Evolutionary conservation across 2,329 filamentous ascomycete genomes (phyloP), one percentile per base, ranked within the genome.

Genomic region (Mycogone perniciosa): DNA sequence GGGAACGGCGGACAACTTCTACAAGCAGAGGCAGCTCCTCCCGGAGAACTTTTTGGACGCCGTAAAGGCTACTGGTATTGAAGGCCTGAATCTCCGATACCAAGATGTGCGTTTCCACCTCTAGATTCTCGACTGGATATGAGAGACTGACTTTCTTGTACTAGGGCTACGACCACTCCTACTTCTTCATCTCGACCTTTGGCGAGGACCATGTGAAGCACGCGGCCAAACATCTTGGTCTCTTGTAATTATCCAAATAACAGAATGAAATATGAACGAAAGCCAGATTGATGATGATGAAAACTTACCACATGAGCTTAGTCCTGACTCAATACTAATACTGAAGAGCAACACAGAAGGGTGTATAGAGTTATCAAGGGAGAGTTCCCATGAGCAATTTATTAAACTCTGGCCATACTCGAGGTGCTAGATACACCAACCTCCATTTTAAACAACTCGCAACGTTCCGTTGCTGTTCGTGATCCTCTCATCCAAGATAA

Each of bases 1-100:
- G 85, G 93, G 93, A 39, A 96, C 90, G 4, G 89, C 82, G 27
- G 93, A 99, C 75, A 89, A 92, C 71, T 99, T 97, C 70, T 97
- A 97, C 75, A 92, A 96, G 75, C 84, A 95, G 68, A 82, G 83
- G 43, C 93, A 99, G 71, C 77, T 99, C 51, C 79, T 97, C 39
- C 93, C 92, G 0, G 93, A 99, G 77, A 97, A 97, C 70, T 83
- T 99, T 48, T 81, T 86, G 58, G 79, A 82, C 62, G 91, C 88
- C 9, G 89, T 85, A 53, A 84, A 88, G 72, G 84, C 86, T 58
- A 80, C 82, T 29, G 89, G 89, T 20, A 77, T 89, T 47, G 72
- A 81, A 53, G 88, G 86, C 7, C 72, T 96, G 56, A 81, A 81
- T 48, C 72, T 97, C 56, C 81, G 92, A 62, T 93, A 92, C 75